Evolutionary conservation across 148 eudicot species (phyloP).

Genomic region (Pharnaceum exiguum): DNA sequence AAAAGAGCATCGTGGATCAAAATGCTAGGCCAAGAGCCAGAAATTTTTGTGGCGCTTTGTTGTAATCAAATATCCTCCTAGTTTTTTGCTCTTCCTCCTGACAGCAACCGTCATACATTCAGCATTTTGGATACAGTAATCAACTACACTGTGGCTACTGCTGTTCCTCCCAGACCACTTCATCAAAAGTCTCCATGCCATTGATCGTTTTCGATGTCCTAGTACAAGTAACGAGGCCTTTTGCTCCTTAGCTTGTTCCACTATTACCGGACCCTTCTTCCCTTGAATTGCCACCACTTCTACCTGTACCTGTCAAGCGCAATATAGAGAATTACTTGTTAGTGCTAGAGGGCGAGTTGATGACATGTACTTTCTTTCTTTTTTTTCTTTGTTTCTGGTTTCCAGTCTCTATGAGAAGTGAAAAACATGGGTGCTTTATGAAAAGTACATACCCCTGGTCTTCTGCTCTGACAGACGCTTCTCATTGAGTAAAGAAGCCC

Average conservation of each 20-base stretch:
- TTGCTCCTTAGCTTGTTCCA: conserved; percentile 54
- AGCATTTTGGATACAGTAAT: conserved; percentile 79
- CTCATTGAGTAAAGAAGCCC: conserved; percentile 62
- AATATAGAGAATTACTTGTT: not conserved
- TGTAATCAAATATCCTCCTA: conserved; percentile 76
- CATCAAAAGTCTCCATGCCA: conserved; percentile 51
- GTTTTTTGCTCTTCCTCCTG: conserved; percentile 63
- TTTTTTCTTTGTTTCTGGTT: too few relatives aligned
- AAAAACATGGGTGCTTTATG: too few relatives aligned
- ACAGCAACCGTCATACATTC: conserved; percentile 79
- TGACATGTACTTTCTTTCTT: too few relatives aligned
- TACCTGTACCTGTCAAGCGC: conserved; percentile 50
- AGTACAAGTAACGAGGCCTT: conserved; percentile 52
- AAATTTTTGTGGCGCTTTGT: conserved; percentile 83
- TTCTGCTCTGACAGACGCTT: conserved; percentile 41
- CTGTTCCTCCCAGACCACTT: conserved; percentile 44
- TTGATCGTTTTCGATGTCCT: conserved; percentile 57
- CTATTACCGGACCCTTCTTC: conserved; percentile 57
- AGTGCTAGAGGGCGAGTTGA: not conserved
- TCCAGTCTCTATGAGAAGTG: too few relatives aligned
- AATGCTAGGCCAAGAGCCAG: conserved; percentile 73
- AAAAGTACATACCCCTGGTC: conserved; percentile 81
- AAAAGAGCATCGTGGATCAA: not conserved
- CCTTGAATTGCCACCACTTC: conserved; percentile 47
- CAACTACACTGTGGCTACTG: conserved; percentile 36